phyloP scores from a whole-genome alignment of 75 land plant species.

The Pinus taeda region DNA sequence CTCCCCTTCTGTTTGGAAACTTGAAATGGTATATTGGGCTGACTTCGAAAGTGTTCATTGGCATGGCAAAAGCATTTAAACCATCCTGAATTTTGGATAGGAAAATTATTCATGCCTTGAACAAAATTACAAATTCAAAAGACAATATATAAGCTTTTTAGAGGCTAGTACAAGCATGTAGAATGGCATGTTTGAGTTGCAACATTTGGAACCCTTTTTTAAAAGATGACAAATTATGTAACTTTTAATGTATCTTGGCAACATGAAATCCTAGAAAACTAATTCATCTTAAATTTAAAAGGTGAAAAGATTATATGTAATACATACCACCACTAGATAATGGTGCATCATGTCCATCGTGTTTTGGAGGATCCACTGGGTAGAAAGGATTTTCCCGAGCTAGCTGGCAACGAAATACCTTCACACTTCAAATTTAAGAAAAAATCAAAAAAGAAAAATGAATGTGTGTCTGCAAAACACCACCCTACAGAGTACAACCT shows the following conservation, averaged over 20 bases:
- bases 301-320: not conserved
- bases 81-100: too few species aligned
- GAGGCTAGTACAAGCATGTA: not conserved
- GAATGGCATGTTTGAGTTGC: not conserved
- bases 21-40: too few species aligned
- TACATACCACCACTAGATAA: constrained; percentile 36
- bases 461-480: not conserved
- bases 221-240: not conserved
- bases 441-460: not conserved
- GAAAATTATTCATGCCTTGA: too few species aligned
- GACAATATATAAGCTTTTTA: not conserved
- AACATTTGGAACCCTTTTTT: not conserved
- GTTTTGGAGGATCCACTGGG: constrained; percentile 58
- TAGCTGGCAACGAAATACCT: constrained; percentile 89
- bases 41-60: too few species aligned
- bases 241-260: not conserved
- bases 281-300: not conserved
- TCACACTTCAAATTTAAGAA: constrained; percentile 57
- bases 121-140: too few species aligned
- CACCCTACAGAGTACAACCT: not conserved
- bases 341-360: constrained; percentile 50
- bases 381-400: constrained; percentile 65
- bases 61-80: too few species aligned
- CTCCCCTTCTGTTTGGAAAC: too few species aligned
- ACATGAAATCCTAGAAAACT: not conserved